Conservation (phyloP, 192 early-diverging fungal genomes). For the Dissophora globulifera region DNA sequence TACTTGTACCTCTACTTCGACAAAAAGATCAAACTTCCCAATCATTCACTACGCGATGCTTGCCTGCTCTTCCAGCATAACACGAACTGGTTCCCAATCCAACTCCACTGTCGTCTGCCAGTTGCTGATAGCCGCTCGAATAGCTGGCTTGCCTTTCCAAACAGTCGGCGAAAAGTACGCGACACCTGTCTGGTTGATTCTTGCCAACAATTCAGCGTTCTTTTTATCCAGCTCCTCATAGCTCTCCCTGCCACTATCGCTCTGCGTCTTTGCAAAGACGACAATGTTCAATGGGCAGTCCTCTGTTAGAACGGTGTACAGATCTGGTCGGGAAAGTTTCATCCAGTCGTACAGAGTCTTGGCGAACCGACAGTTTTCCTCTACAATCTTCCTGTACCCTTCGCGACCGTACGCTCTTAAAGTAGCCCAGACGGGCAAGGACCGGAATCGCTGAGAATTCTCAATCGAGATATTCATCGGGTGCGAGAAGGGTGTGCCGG, state of each 20-base stretch:
- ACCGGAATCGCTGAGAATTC: conserved; percentile 69
- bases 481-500: conserved; percentile 30
- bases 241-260: conserved; percentile 4
- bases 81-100: conserved; percentile 28
- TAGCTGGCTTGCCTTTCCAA: conserved; percentile 55
- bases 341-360: conserved; percentile 60
- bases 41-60: too few species aligned
- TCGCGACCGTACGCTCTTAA: conserved; percentile 60
- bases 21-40: too few species aligned
- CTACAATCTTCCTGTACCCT: conserved; percentile 61
- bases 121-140: conserved; percentile 64
- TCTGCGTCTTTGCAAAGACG: conserved; percentile 15
- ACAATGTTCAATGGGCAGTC: conserved; percentile 51
- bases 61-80: conserved; percentile 30
- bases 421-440: conserved; percentile 66
- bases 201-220: conserved; percentile 46
- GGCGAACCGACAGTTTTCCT: conserved; percentile 61
- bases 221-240: conserved; percentile 5
- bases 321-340: conserved; percentile 17
- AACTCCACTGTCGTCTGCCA: conserved; percentile 51
- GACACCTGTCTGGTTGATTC: conserved; percentile 57
- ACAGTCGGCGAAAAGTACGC: conserved; percentile 63
- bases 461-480: conserved; percentile 67
- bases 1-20: too few species aligned
- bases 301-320: conserved; percentile 28